phyloP scores from a whole-genome alignment of 2,329 filamentous ascomycete genomes.

The Metarhizium robertsii region DNA sequence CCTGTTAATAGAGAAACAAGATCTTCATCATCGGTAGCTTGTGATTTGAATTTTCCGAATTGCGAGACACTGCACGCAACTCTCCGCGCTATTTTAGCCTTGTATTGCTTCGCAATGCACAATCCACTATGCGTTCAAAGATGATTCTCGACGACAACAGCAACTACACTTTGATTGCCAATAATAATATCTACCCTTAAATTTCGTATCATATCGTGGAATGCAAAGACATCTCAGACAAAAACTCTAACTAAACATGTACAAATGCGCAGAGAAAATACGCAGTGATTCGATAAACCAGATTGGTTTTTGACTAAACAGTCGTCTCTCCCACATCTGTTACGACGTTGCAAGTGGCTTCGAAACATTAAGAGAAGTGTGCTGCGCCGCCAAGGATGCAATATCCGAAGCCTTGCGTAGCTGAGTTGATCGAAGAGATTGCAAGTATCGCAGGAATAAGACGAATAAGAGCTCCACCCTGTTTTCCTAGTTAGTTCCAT shows the following conservation, averaged over 20 bases:
- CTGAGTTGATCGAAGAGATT: conserved; percentile 59
- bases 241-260: neutral
- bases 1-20: no score
- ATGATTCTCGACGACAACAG: no score
- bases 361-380: conserved; percentile 26
- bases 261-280: neutral
- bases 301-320: neutral
- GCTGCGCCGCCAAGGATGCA: conserved; percentile 38
- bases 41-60: no score
- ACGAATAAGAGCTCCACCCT: conserved; percentile 86
- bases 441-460: conserved; percentile 73
- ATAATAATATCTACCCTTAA: neutral
- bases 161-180: neutral
- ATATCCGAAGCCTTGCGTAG: conserved; percentile 57
- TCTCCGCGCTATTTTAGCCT: no score
- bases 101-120: no score
- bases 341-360: conserved; percentile 17
- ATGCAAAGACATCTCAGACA: neutral
- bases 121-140: no score
- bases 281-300: neutral
- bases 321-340: neutral
- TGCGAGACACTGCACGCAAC: no score
- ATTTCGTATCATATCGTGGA: no score
- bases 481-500: conserved; percentile 10
- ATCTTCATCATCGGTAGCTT: no score